These are phyloP conservation scores for Candida chauliodis DNA, from an alignment of 805 yeast genomes.

Conservation along the genomic window DNA sequence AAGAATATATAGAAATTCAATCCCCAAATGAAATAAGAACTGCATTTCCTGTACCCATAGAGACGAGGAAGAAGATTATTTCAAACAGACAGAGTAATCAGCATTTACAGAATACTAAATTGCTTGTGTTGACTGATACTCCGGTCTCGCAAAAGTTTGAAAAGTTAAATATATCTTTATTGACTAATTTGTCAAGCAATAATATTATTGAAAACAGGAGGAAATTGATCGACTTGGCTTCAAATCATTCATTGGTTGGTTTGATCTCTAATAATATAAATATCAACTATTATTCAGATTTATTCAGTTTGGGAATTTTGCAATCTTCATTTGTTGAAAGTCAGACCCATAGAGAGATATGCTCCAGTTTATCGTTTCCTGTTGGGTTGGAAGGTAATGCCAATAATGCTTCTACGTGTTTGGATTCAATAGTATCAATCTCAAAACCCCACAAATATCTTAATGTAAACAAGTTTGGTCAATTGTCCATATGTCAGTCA, in stretches of 20 bases:
- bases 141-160: background rate
- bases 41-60: background rate
- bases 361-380: conserved; percentile 49
- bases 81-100: background rate
- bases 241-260: conserved; percentile 41
- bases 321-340: conserved; percentile 44
- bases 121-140: background rate
- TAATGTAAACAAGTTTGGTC: conserved; percentile 45
- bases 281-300: conserved; percentile 49
- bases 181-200: background rate
- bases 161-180: background rate
- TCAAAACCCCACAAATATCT: conserved; percentile 45
- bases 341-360: conserved; percentile 48
- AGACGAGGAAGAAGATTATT: background rate
- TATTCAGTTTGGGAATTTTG: conserved; percentile 42
- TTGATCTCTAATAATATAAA: conserved; percentile 46
- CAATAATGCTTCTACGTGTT: conserved; percentile 29
- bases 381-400: conserved; percentile 40
- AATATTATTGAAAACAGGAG: background rate
- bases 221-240: conserved; percentile 29
- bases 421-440: conserved; percentile 46
- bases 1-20: conserved; percentile 6
- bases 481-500: conserved; percentile 48
- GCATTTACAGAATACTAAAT: background rate
- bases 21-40: background rate